These are phyloP conservation scores for Dactylella cylindrospora DNA, from an alignment of 2,329 filamentous ascomycete species.

Conservation along the genomic window DNA sequence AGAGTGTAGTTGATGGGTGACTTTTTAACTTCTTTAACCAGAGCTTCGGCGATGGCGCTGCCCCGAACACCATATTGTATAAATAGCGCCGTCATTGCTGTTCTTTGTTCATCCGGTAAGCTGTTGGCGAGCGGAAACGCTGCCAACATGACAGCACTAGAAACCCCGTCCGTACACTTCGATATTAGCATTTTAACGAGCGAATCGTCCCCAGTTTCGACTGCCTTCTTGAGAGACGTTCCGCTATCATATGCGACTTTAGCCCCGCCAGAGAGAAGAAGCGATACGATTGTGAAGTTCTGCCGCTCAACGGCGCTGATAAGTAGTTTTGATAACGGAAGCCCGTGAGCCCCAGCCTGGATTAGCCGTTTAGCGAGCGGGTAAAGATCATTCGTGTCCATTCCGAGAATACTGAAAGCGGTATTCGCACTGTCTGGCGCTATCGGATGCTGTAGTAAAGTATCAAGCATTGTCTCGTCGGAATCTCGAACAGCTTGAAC, in stretches of 20 bases:
- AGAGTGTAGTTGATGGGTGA: slow-evolving; percentile 14
- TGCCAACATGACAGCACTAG: slow-evolving; percentile 15
- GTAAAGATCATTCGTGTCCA: slow-evolving; percentile 32
- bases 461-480: slow-evolving; percentile 40
- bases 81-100: slow-evolving; percentile 20
- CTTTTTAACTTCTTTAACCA: slow-evolving; percentile 30
- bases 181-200: slow-evolving; percentile 19
- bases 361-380: slow-evolving; percentile 37
- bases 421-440: slow-evolving; percentile 15
- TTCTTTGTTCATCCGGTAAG: slow-evolving; percentile 7
- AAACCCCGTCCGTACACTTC: slow-evolving; percentile 11
- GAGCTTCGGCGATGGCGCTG: slow-evolving; percentile 13
- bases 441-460: slow-evolving; percentile 22
- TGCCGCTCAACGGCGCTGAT: slow-evolving; percentile 14
- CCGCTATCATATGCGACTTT: slow-evolving; percentile 21
- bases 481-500: slow-evolving; percentile 24
- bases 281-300: slow-evolving; percentile 22
- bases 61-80: slow-evolving; percentile 18
- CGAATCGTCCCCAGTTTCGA: slow-evolving; percentile 28
- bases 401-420: slow-evolving; percentile 18
- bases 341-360: slow-evolving; percentile 19
- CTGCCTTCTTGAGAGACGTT: slow-evolving; percentile 28
- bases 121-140: slow-evolving; percentile 21
- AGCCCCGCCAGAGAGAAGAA: slow-evolving; percentile 21
- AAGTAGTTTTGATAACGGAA: slow-evolving; percentile 24